Evolutionary conservation across 306 rosid genomes (phyloP), one percentile per base, ranked within the genome.

Genomic region (Castanopsis chinensis): DNA sequence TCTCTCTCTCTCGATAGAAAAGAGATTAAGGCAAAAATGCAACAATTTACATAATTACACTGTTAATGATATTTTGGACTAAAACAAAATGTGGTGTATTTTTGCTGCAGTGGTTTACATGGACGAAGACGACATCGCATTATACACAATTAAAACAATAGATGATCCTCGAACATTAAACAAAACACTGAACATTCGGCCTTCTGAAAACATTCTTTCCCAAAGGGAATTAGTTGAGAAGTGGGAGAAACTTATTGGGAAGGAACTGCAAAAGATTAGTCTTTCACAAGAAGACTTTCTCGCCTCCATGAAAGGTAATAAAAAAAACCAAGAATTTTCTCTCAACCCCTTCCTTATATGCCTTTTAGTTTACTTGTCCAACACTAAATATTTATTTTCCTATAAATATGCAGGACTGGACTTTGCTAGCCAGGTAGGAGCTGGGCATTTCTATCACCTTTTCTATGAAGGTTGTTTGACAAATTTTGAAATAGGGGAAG

Each of bases 101-200:
- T 21, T 49, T 23, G 69, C 1, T 72, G 77, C 83, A 94, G 97
- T 20, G 72, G 81, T 84, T 23, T 82, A 15, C 7, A 17, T 90
- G 90, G 92, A 91, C 20, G 98, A 92, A 86, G 93, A 94, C 59
- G 97, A 94, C 81, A 79, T n/a, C n/a, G n/a, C n/a, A n/a, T n/a
- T n/a, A n/a, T n/a, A n/a, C n/a, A n/a, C n/a, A n/a, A n/a, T n/a
- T 92, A 94, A 89, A 79, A 73, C 94, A 77, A 87, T 92, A 67
- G 94, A 91, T 23, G 97, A 94, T 77, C 93, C 92, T 3, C 67
- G 97, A 78, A 92, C 98, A 5, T 56, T 86, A 76, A 92, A 94
- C 94, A 94, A 94, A 84, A 91, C 97, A 4, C 27, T 94, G 8
- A 92, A 92, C 61, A 86, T 94, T 69, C 85, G 93, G 80, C 97